phyloP scores from a whole-genome alignment of 1,284 basidiomycete genomes.

The Austroboletus olivaceoglutinosus region DNA sequence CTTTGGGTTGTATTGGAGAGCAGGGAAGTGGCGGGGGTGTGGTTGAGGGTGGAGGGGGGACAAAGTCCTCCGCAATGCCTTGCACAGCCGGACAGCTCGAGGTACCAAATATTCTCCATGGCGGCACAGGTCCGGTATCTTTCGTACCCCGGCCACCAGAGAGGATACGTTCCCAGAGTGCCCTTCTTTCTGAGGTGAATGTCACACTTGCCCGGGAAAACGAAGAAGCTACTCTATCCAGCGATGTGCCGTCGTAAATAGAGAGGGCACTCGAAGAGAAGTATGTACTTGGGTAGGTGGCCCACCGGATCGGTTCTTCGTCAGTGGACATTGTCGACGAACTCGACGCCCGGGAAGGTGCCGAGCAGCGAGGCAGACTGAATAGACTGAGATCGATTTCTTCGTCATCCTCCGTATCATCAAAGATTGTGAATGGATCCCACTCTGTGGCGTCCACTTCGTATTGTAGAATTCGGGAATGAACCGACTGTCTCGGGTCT shows the following conservation, averaged over 20 bases:
- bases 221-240: constrained; percentile 29
- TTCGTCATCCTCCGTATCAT: constrained; percentile 38
- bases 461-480: constrained; percentile 35
- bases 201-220: constrained; percentile 30
- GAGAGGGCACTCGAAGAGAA: constrained; percentile 58
- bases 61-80: not conserved
- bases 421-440: constrained; percentile 37
- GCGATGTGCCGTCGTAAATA: constrained; percentile 45
- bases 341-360: not conserved
- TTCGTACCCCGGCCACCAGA: constrained; percentile 9
- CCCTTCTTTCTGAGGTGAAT: constrained; percentile 38
- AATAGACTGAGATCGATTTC: constrained; percentile 27
- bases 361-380: not conserved
- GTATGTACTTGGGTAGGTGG: constrained; percentile 54
- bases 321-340: not conserved
- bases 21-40: constrained; percentile 28
- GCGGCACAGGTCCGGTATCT: constrained; percentile 10
- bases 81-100: not conserved
- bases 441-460: constrained; percentile 8
- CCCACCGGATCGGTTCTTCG: constrained; percentile 48
- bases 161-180: constrained; percentile 41
- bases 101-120: constrained; percentile 26
- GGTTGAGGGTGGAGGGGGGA: constrained; percentile 27
- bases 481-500: constrained; percentile 53
- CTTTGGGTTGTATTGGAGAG: constrained; percentile 3